A percentile compares a stretch with the other conserved stretches of the same genome.
Conservation (phyloP, 2,329 filamentous ascomycete genomes). For the Fulvia fulva region DNA sequence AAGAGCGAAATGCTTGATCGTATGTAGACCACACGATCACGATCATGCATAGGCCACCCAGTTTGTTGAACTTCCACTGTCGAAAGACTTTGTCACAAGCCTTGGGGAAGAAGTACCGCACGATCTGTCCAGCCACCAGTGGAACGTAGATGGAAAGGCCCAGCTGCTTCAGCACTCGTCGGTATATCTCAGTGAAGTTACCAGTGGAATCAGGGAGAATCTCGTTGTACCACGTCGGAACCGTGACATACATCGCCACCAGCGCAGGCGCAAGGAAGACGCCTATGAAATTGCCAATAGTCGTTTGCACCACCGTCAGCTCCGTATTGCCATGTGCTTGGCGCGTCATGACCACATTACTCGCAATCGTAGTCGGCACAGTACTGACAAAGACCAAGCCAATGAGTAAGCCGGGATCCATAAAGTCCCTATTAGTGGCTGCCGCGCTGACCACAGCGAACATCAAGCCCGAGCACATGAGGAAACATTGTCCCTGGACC, state of each 20-base stretch:
- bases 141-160: slow-evolving; percentile 65
- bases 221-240: slow-evolving; percentile 51
- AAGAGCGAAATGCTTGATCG: slow-evolving; percentile 61
- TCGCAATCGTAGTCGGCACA: slow-evolving; percentile 68
- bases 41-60: slow-evolving; percentile 44
- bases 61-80: slow-evolving; percentile 44
- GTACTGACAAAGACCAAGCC: slow-evolving; percentile 65
- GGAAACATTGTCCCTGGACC: slow-evolving; percentile 64
- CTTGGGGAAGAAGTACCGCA: slow-evolving; percentile 55
- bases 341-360: slow-evolving; percentile 70
- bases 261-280: slow-evolving; percentile 64
- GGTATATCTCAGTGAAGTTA: slow-evolving; percentile 60
- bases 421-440: slow-evolving; percentile 47
- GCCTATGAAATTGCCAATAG: slow-evolving; percentile 66
- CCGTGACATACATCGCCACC: slow-evolving; percentile 58
- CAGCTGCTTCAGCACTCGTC: slow-evolving; percentile 63
- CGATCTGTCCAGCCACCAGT: slow-evolving; percentile 56
- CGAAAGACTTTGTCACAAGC: slow-evolving; percentile 53
- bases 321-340: slow-evolving; percentile 59
- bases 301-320: slow-evolving; percentile 55
- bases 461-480: slow-evolving; percentile 61
- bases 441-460: slow-evolving; percentile 54
- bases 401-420: slow-evolving; percentile 62
- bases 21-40: slow-evolving; percentile 63
- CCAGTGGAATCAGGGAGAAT: slow-evolving; percentile 51